Evolutionary conservation across 176 grass and related monocot species (phyloP), one percentile per base, ranked within the genome.

Genomic region (Ensete glaucum): DNA sequence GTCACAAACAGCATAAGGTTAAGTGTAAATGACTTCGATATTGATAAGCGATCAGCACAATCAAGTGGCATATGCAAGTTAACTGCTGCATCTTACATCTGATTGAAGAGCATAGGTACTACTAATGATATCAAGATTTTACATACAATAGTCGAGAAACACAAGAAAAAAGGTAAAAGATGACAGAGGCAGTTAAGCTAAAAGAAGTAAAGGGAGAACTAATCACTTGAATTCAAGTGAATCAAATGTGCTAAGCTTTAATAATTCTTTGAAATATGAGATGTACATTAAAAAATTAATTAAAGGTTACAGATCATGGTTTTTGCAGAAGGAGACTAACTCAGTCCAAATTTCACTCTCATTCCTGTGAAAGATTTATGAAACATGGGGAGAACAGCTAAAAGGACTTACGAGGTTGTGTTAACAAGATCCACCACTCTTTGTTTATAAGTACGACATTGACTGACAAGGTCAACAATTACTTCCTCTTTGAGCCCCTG

Each of bases 401-500:
- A 25, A 52, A 79, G 10, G 71, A 83, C 96, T 94, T 86, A 99
- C 96, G 76, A 82, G 12, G 96, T 84, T 71, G 78, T 77, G 75
- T 99, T 95, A 75, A 99, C 96, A 54, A 99, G 87, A 52, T 88
- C 91, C 53, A 99, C 96, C 54, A 86, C 96, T 81, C 96, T 91
- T 62, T 99, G 96, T 79, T 91, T 99, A 82, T 95, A 91, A 63
- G 67, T 99, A 78, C 96, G 90, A 64, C 96, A 99, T 67, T 95
- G 96, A 77, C 86, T 78, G 52, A 99, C 91, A 83, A 99, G 90
- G 76, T 99, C 96, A 76, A 91, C 83, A 86, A 99, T 95, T 59
- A 99, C 91, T 79, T 99, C 96, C 79, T 99, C 91, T 50, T 91
- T 88, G 68, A 99, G 79, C 74, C 96, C 96, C 96, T 99, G 80